Conservation (phyloP, 2,329 filamentous ascomycete genomes). For the Fusarium circinatum region DNA sequence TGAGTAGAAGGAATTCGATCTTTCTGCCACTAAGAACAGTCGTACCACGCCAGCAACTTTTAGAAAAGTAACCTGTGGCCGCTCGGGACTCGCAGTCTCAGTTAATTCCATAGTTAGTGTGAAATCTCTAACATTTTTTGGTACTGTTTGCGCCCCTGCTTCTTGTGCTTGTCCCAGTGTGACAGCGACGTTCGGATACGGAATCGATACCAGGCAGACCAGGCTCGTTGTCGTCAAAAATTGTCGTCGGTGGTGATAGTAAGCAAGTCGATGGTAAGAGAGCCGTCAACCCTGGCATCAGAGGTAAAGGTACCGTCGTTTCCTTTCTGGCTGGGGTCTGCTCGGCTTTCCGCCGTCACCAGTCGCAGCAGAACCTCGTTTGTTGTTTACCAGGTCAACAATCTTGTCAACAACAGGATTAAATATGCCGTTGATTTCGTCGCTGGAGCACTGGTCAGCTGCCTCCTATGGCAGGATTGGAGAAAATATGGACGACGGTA, state of each 20-base stretch:
- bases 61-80: neutral
- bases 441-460: neutral
- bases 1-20: neutral
- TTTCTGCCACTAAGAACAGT: neutral
- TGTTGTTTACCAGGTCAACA: neutral
- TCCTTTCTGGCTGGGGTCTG: too few species aligned
- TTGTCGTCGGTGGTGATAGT: too few species aligned
- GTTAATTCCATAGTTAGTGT: neutral
- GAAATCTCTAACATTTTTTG: neutral
- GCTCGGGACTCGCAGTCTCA: neutral
- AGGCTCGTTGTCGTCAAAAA: too few species aligned
- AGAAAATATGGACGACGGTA: neutral
- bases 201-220: too few species aligned
- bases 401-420: neutral
- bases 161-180: neutral
- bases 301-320: too few species aligned
- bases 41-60: neutral
- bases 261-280: too few species aligned
- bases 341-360: neutral
- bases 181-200: neutral
- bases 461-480: neutral
- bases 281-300: too few species aligned
- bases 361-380: neutral
- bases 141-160: neutral
- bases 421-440: neutral